Evolutionary conservation across 2,329 filamentous ascomycete genomes (phyloP).

Genomic region (Phaeosphaeria sp.): DNA sequence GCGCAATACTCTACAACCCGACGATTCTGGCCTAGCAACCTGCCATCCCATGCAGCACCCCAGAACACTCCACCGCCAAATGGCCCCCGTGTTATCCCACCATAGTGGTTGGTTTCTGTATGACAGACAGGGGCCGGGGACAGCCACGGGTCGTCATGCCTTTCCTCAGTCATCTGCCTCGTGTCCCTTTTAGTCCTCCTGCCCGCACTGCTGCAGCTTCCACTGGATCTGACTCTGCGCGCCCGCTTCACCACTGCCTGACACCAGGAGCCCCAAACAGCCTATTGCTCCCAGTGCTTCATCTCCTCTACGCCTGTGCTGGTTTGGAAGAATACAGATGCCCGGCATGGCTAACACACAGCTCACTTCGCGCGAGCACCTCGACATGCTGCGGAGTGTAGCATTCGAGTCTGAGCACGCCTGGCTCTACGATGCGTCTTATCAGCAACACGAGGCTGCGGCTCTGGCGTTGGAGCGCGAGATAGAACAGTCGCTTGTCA

Average conservation of each 20-base stretch:
- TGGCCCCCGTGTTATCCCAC: not conserved
- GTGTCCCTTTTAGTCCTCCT: not conserved
- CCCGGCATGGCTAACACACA: slow-evolving; percentile 35
- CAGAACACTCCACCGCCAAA: not conserved
- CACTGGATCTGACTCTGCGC: not conserved
- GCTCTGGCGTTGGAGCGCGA: slow-evolving; percentile 42
- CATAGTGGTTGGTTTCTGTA: not conserved
- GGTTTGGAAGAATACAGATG: not conserved
- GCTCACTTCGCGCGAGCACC: slow-evolving; percentile 36
- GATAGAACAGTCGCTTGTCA: slow-evolving; percentile 39
- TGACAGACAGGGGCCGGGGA: not conserved
- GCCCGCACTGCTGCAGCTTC: not conserved
- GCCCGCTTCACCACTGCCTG: not conserved
- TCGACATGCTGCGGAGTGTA: slow-evolving; percentile 44
- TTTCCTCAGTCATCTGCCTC: not conserved
- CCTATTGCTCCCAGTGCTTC: slow-evolving; percentile 7
- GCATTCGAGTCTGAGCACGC: slow-evolving; percentile 48
- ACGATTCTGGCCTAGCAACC: not conserved
- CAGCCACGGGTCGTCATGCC: not conserved
- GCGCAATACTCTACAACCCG: not conserved
- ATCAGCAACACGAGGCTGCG: slow-evolving; percentile 44
- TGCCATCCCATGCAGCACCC: not conserved
- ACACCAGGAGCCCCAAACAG: not conserved
- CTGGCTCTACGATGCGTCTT: slow-evolving; percentile 47
- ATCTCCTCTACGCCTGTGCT: slow-evolving; percentile 5